Evolutionary conservation across 2,329 filamentous ascomycete species (phyloP).

Genomic region (Trichophyton benhamiae): DNA sequence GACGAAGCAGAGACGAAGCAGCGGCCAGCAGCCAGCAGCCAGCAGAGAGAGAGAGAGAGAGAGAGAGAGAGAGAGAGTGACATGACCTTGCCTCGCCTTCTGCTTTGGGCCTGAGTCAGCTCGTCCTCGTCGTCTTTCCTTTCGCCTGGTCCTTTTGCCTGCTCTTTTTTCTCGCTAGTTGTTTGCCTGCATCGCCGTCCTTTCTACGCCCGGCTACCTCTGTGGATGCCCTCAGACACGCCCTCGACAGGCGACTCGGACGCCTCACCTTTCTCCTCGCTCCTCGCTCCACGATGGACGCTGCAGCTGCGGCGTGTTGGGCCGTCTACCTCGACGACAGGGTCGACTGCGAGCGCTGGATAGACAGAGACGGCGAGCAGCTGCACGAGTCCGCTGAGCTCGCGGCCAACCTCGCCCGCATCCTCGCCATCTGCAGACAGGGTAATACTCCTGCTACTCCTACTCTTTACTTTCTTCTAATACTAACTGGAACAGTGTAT

Average conservation of each 20-base stretch:
- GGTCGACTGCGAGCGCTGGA: conserved; percentile 34
- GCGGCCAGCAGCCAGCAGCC: background rate
- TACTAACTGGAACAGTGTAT: conserved; percentile 34
- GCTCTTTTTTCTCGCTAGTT: background rate
- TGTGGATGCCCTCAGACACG: background rate
- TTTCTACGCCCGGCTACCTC: background rate
- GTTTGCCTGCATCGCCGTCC: background rate
- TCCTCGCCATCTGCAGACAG: conserved; percentile 42
- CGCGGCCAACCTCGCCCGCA: conserved; percentile 36
- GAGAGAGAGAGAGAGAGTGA: background rate
- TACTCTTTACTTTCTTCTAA: conserved; percentile 3
- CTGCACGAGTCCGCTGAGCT: conserved; percentile 34
- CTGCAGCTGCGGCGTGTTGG: conserved; percentile 22
- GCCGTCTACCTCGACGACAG: conserved; percentile 38
- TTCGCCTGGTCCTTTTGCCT: background rate
- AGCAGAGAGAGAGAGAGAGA: background rate
- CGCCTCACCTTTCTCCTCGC: background rate
- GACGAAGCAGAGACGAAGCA: too few species aligned
- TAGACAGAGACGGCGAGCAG: conserved; percentile 20
- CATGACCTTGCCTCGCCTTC: background rate
- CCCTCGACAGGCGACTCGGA: background rate
- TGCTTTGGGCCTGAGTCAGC: background rate
- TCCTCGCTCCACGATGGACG: conserved; percentile 24
- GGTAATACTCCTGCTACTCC: conserved; percentile 23
- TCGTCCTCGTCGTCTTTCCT: background rate